Evolutionary conservation across 768 basidiomycete species (phyloP), one percentile per base, ranked within the genome.

Genomic region (Lentinula detonsa): DNA sequence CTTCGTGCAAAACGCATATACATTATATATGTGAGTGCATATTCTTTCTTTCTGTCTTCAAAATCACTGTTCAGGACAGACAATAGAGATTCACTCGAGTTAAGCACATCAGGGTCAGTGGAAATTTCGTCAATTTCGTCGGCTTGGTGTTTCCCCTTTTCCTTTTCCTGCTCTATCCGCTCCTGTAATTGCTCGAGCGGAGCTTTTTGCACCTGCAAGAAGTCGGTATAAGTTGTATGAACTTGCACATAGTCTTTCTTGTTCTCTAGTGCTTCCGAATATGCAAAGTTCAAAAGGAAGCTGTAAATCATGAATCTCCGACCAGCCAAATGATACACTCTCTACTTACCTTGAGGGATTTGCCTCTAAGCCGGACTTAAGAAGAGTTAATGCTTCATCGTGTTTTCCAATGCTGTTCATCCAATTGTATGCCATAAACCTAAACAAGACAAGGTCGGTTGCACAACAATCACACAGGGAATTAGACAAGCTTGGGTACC

Each of bases 1-100:
- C 97, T 81, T 63, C 92, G 77, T 11, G 88, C 89, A 67, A 95
- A 98, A 9, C 96, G 82, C 88, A 98, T 96, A 70, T 95, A 94
- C 81, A 93, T 88, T 70, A 84, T 95, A 82, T 82, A 90, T 13
- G 85, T 93, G 40, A 93, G 78, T 7, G 87, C 86, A 69, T 85
- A 91, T 66, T 91, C 92, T 49, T 82, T 83, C 65, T 83, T 77
- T 63, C 84, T 77, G 9, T 59, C 58, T 15, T 59, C 35, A 28
- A 59, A 21, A 16, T 59, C 58, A 54, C 21, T 23, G 8, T 39
- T 21, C 34, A 54, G 35, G 35, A 23, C 37, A 39, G 53, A 34
- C 37, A 54, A 54, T 13, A 23, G 11, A 54, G 53, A 37, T 8
- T 54, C 53, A 18, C 8, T 23, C 21, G 46, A 48, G 21, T 48